Evolutionary conservation across 2,329 filamentous ascomycete species (phyloP).

Genomic region (Diaporthe capsici): DNA sequence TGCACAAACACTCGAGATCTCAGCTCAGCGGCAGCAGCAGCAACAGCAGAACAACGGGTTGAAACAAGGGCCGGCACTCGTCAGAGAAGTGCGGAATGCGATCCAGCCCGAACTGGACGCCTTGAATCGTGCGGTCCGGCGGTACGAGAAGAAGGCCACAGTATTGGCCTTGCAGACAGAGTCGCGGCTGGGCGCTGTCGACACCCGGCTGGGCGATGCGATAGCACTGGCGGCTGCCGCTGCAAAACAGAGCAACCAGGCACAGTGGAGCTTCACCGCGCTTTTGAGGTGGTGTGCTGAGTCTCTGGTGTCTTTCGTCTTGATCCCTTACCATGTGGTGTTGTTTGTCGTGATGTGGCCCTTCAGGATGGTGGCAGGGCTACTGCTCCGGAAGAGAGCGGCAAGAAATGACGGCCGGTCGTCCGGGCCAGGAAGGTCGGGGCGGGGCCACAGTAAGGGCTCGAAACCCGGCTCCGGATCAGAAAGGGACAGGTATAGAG

Average conservation of each 20-base stretch:
- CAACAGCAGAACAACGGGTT: slow-evolving; percentile 50
- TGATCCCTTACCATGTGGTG: slow-evolving; percentile 59
- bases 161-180: slow-evolving; percentile 83
- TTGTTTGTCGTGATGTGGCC: slow-evolving; percentile 59
- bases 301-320: slow-evolving; percentile 50
- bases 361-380: slow-evolving; percentile 54
- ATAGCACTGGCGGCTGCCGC: slow-evolving; percentile 85
- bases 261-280: slow-evolving; percentile 49
- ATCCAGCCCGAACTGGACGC: slow-evolving; percentile 89
- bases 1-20: slow-evolving; percentile 42
- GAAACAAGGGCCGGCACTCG: slow-evolving; percentile 60
- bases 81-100: slow-evolving; percentile 72
- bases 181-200: slow-evolving; percentile 78
- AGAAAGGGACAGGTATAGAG: slow-evolving; percentile 50
- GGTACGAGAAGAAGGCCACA: slow-evolving; percentile 91
- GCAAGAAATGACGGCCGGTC: slow-evolving; percentile 47
- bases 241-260: slow-evolving; percentile 62
- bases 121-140: slow-evolving; percentile 87
- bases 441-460: slow-evolving; percentile 45
- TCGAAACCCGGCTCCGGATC: slow-evolving; percentile 50
- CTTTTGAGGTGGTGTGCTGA: slow-evolving; percentile 56
- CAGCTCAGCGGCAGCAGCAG: slow-evolving; percentile 44
- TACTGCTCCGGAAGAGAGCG: slow-evolving; percentile 51
- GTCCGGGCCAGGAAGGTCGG: slow-evolving; percentile 42
- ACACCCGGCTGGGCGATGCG: slow-evolving; percentile 80